Percentiles rank a stretch among this genome's conserved stretches.
Evolutionary conservation across 2,329 filamentous ascomycete genomes (phyloP).

Genomic region (Neonectria ditissima): DNA sequence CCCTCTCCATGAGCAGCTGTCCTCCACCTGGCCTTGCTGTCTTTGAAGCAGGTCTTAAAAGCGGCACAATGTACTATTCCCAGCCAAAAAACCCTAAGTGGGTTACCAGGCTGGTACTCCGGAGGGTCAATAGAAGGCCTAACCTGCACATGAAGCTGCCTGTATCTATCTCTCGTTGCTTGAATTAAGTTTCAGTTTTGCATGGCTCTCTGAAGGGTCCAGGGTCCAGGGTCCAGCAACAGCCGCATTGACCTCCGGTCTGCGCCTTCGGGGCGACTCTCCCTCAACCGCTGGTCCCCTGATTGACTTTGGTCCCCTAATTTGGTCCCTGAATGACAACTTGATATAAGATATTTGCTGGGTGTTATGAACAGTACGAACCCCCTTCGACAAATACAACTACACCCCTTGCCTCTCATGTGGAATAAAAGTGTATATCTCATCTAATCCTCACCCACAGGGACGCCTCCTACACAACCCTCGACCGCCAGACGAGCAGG

Average conservation of each 20-base stretch:
- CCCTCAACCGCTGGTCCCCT: not conserved
- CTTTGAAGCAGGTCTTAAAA: no score
- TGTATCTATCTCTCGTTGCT: not conserved
- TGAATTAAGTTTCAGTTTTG: not conserved
- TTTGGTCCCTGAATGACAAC: not conserved
- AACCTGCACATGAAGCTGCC: not conserved
- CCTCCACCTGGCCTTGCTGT: not conserved
- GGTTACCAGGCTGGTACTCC: no score
- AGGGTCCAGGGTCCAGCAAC: not conserved
- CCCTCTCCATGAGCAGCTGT: not conserved
- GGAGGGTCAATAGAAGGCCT: no score
- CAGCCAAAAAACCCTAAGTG: no score
- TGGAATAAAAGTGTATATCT: slow-evolving; percentile 20
- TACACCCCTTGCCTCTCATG: no score
- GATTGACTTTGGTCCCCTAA: not conserved
- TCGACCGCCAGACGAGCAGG: slow-evolving; percentile 27
- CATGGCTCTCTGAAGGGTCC: not conserved
- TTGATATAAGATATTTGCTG: no score
- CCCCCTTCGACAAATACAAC: no score
- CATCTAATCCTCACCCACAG: slow-evolving; percentile 20
- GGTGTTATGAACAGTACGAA: no score
- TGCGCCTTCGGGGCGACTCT: not conserved
- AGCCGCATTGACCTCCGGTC: no score
- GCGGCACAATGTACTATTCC: no score
- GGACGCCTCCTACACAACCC: slow-evolving; percentile 9